Evolutionary conservation across 2,329 filamentous ascomycete genomes (phyloP).

Genomic region (Apiospora phragmitis): DNA sequence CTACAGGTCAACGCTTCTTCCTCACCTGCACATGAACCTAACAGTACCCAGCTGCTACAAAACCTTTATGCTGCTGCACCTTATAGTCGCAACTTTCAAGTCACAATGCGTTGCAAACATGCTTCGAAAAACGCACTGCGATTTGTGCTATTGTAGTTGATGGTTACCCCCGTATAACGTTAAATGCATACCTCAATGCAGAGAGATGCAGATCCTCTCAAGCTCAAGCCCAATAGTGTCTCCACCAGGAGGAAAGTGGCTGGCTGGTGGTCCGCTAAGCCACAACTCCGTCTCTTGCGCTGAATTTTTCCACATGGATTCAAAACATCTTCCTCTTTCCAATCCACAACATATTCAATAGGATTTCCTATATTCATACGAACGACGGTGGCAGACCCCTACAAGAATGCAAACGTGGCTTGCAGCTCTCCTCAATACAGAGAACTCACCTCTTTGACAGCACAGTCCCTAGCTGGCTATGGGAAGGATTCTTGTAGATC

Average conservation of each 20-base stretch:
- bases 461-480: background rate
- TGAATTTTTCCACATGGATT: background rate
- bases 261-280: background rate
- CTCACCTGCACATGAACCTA: background rate
- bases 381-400: background rate
- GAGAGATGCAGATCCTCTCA: background rate
- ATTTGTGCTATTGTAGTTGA: background rate
- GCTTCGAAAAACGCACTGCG: background rate
- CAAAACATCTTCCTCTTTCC: background rate
- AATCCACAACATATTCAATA: background rate
- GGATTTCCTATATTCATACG: background rate
- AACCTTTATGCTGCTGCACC: background rate
- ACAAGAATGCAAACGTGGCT: background rate
- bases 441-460: background rate
- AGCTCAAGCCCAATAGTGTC: background rate
- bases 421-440: background rate
- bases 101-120: background rate
- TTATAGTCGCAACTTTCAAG: background rate
- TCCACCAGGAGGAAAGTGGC: background rate
- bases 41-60: background rate
- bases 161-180: no score
- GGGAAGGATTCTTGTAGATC: background rate
- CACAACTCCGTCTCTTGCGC: background rate
- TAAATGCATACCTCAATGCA: background rate
- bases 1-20: background rate